These are phyloP conservation scores for Saccharomycopsis microspora DNA, from an alignment of 805 yeast genomes.

Conservation along the genomic window DNA sequence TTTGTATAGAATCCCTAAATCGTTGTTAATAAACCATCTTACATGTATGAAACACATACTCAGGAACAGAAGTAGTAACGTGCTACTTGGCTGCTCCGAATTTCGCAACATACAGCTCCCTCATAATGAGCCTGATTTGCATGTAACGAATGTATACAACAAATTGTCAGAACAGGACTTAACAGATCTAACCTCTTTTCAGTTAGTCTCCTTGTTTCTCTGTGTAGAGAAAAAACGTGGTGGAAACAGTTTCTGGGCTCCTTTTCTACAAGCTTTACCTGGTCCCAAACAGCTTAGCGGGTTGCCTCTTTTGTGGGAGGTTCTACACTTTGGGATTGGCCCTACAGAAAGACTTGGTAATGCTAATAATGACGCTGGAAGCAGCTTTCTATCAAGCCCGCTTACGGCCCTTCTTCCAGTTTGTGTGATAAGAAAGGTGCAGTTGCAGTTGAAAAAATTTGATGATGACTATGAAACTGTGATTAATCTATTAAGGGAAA, in stretches of 20 bases:
- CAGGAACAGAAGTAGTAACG: too few relatives aligned
- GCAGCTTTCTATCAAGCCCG: neutral
- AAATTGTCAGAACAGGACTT: neutral
- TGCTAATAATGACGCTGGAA: neutral
- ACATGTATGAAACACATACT: slow-evolving; percentile 6
- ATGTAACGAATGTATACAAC: neutral
- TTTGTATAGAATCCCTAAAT: slow-evolving; percentile 4
- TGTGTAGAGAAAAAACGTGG: slow-evolving; percentile 1
- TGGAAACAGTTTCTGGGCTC: slow-evolving; percentile 6
- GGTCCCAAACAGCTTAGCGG: neutral
- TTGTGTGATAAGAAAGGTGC: neutral
- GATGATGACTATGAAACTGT: slow-evolving; percentile 5
- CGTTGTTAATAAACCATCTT: slow-evolving; percentile 6
- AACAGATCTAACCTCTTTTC: slow-evolving; percentile 6
- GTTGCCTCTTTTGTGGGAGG: slow-evolving; percentile 5
- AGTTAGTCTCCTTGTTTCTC: slow-evolving; percentile 7
- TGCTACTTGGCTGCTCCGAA: too few relatives aligned
- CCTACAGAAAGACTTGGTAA: neutral
- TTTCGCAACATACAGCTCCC: too few relatives aligned
- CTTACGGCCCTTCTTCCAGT: neutral
- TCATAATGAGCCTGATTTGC: neutral
- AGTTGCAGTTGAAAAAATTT: slow-evolving; percentile 5
- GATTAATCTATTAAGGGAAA: neutral
- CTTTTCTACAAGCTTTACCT: slow-evolving; percentile 6
- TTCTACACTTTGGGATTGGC: neutral